phyloP scores from a whole-genome alignment of 1,284 basidiomycete genomes.

The Gymnopus androsaceus region DNA sequence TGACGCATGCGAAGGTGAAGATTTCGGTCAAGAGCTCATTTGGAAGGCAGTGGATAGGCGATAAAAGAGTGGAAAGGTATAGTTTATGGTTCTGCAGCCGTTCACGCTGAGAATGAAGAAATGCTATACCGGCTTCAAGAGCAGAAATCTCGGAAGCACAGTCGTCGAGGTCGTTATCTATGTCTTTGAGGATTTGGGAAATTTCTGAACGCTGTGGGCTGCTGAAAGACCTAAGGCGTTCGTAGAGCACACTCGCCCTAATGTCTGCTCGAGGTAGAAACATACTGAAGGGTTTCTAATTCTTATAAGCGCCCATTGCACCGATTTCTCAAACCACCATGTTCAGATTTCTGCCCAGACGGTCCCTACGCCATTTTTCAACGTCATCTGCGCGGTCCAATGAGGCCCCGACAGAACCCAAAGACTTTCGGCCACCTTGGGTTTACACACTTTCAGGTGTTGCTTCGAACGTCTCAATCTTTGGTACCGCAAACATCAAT shows the following conservation, averaged over 20 bases:
- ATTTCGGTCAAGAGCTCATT: not conserved
- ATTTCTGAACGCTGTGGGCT: not conserved
- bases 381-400: not conserved
- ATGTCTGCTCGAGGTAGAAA: too few relatives aligned
- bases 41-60: not conserved
- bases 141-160: not conserved
- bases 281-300: too few relatives aligned
- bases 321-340: too few relatives aligned
- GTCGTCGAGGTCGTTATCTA: not conserved
- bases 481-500: slow-evolving; percentile 36
- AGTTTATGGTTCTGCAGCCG: not conserved
- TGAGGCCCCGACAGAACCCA: slow-evolving; percentile 5
- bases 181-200: not conserved
- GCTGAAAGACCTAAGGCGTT: not conserved
- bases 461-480: slow-evolving; percentile 51
- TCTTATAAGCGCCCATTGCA: too few relatives aligned
- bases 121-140: not conserved
- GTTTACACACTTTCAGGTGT: slow-evolving; percentile 49
- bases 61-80: not conserved
- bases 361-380: not conserved
- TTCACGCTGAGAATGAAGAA: not conserved
- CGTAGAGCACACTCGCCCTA: not conserved
- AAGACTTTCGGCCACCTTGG: slow-evolving; percentile 59
- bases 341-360: not conserved
- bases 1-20: not conserved